Base-by-base conservation (phyloP, 805 yeast species). In the Jamesozyma hellenica region DNA sequence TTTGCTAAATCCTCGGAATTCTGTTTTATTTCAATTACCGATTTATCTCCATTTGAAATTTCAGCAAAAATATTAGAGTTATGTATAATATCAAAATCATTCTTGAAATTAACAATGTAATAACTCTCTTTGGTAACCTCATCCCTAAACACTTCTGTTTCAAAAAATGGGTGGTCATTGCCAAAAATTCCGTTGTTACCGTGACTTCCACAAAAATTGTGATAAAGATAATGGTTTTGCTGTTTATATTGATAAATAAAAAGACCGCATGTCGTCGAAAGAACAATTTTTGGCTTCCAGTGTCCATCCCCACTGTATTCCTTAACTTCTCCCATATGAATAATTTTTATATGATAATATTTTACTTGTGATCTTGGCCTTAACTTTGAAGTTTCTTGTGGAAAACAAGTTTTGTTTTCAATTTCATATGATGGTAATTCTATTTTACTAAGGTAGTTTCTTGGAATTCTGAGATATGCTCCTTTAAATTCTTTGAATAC, bases 231-330 rank as follows among this genome's bases (percentile, higher is more conserved):
- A n/a, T 37, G 35, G 4, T 34, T 30, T 8, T 17, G 15, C 21
- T 32, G 28, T 32, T 43, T 44, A 34, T 60, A 62, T 31, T 68
- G 71, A 51, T 66, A 74, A 25, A 74, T 55, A 12, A 72, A 56
- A 16, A 74, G 46, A 1, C 79, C 79, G 43, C 70, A 63, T 0
- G 72, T 58, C 0, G 79, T 74, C 35, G 74, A 50, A n/a, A 74
- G 52, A 18, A 69, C 74, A 47, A 58, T 68, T 40, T 66, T 67
- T 28, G 60, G 64, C 41, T 59, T 70, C 77, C 76, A 71, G 6
- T 23, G 23, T 13, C 49, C 44, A 11, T 50, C 54, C 36, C 47
- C 51, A 1, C 51, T 42, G n/a, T 60, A 48, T 45, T 71, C 75
- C 42, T 70, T 68, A 16, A 59, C 42, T 36, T 51, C 55, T 4